Evolutionary conservation across 2,329 filamentous ascomycete genomes (phyloP), one percentile per base, ranked within the genome.

Genomic region (Colletotrichum caudatum): DNA sequence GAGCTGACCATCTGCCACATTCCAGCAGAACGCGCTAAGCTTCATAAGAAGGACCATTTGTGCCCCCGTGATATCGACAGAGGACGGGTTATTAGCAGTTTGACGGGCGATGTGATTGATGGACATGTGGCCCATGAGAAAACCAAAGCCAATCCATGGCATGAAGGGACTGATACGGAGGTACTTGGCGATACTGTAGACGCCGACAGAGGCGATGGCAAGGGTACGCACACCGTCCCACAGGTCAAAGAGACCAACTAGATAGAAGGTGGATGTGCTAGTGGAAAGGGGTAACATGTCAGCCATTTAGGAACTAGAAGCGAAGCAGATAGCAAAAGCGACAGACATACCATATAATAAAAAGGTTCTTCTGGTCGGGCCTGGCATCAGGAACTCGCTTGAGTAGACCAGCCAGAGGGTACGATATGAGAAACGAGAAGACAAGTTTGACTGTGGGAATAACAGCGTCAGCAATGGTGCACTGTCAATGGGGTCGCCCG

Each of bases 31-130:
- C 6, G 95, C 93, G 29, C 91, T 94, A 46, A 99, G 89, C 82
- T 99, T 99, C 94, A 99, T 99, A 74, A 98, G 92, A 76, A 98
- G 84, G 44, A 99, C 96, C 96, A 99, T 99, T 81, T 99, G 96
- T 1, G 95, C 94, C 51, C 93, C 95, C 0, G 95, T 98, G 76
- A 99, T 95, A 80, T 99, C 96, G 71, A 97, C 86, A 1, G 84
- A 82, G 50, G 88, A 86, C 0, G 93, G 89, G 73, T 90, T 87
- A 76, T 92, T 86, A 50, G 88, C 84, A 50, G 91, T 88, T 81
- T 97, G 94, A 50, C 97, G 93, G 69, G 89, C 85, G 73, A 99
- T 92, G 81, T 99, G 96, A 80, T 90, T 97, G 77, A 95, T 81
- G 57, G 95, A 95, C 92, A 98, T 93, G 82, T 99, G 95, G 66